phyloP scores from a whole-genome alignment of 2,329 filamentous ascomycete species.

The Cryphonectria parasitica region DNA sequence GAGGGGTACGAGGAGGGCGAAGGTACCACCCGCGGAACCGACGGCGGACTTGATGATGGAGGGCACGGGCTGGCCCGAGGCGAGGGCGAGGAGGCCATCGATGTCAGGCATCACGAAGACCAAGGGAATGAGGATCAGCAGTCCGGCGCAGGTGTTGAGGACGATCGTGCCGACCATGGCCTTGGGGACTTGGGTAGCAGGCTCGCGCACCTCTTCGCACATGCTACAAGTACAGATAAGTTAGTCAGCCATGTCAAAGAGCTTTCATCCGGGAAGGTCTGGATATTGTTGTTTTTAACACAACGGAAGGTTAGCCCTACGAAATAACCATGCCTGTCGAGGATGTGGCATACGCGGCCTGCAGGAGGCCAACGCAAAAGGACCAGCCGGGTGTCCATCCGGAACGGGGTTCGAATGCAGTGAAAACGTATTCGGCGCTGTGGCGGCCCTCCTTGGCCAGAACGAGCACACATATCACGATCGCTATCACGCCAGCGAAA shows the following conservation, averaged over 20 bases:
- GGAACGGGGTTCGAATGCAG: slow-evolving; percentile 68
- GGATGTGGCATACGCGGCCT: slow-evolving; percentile 74
- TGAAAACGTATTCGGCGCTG: slow-evolving; percentile 66
- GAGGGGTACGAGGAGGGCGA: slow-evolving; percentile 66
- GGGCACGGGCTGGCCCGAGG: slow-evolving; percentile 65
- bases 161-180: slow-evolving; percentile 71
- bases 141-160: slow-evolving; percentile 68
- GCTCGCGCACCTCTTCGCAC: slow-evolving; percentile 73
- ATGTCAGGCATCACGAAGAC: slow-evolving; percentile 72
- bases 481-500: slow-evolving; percentile 70
- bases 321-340: slow-evolving; percentile 81
- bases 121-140: slow-evolving; percentile 70
- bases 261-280: neutral
- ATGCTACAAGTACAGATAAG: slow-evolving; percentile 51
- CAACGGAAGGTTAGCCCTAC: slow-evolving; percentile 48
- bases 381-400: slow-evolving; percentile 75
- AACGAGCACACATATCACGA: slow-evolving; percentile 64
- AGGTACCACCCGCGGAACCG: slow-evolving; percentile 62
- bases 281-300: neutral
- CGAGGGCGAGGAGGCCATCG: slow-evolving; percentile 54
- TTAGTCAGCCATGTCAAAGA: slow-evolving; percentile 17
- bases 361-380: slow-evolving; percentile 72
- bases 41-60: slow-evolving; percentile 66
- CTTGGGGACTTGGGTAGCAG: slow-evolving; percentile 70
- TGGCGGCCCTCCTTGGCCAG: slow-evolving; percentile 71